These are phyloP conservation scores for Ophiostoma angusticollis DNA, from an alignment of 2,329 filamentous ascomycete species.

Conservation along the genomic window DNA sequence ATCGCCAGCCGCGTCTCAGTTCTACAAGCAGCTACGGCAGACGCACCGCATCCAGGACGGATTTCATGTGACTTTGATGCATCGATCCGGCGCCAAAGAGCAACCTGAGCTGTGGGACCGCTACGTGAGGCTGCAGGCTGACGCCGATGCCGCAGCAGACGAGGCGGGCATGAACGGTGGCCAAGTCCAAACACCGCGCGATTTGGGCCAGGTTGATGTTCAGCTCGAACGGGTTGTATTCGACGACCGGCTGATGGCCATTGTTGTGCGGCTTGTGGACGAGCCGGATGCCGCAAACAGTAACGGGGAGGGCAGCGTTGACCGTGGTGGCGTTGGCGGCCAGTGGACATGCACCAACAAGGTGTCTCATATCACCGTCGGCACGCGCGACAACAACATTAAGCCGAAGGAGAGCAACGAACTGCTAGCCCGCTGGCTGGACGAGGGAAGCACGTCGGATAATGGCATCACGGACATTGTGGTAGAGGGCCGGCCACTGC, in stretches of 20 bases:
- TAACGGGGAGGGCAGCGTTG: conserved; percentile 20
- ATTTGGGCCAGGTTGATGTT: conserved; percentile 52
- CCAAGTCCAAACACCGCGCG: conserved; percentile 22
- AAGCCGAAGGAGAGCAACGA: conserved; percentile 95
- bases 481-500: conserved; percentile 34
- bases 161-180: neutral
- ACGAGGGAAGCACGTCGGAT: conserved; percentile 33
- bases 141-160: conserved; percentile 23
- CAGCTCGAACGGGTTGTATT: conserved; percentile 62
- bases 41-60: conserved; percentile 63
- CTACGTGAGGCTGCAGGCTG: conserved; percentile 49
- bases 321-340: neutral
- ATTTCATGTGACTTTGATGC: conserved; percentile 92
- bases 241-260: conserved; percentile 79
- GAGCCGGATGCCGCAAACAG: no score
- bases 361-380: conserved; percentile 79
- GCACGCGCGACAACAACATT: conserved; percentile 58
- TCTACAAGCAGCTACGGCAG: conserved; percentile 66
- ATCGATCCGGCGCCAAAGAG: conserved; percentile 51
- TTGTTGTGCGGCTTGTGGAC: conserved; percentile 64
- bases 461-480: conserved; percentile 35
- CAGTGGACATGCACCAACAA: conserved; percentile 61
- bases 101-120: conserved; percentile 62
- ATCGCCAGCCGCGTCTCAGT: conserved; percentile 39
- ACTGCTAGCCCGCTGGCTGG: conserved; percentile 62